Conservation (phyloP, 2,329 filamentous ascomycete species). For the Sclerotinia borealis region DNA sequence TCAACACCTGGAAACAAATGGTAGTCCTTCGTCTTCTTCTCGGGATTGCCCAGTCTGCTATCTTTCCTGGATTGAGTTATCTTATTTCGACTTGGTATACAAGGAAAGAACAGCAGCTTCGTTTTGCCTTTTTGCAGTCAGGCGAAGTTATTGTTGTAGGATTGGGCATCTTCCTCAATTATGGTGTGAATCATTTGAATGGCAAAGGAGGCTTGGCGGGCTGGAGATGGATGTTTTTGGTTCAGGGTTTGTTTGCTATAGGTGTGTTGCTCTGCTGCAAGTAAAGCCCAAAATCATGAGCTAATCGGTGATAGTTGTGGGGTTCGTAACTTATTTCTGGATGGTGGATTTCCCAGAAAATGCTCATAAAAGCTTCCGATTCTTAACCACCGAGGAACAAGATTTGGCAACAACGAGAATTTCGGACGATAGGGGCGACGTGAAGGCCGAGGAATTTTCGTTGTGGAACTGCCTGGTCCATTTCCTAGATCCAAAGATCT, state of each 20-base stretch:
- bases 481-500: slow-evolving; percentile 51
- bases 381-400: slow-evolving; percentile 43
- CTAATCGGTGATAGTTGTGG: slow-evolving; percentile 37
- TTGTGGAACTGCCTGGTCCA: slow-evolving; percentile 47
- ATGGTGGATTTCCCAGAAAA: slow-evolving; percentile 62
- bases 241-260: slow-evolving; percentile 46
- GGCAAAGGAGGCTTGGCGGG: slow-evolving; percentile 47
- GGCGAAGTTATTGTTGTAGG: slow-evolving; percentile 56
- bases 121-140: slow-evolving; percentile 62
- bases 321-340: slow-evolving; percentile 47
- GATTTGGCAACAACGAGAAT: slow-evolving; percentile 48
- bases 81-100: slow-evolving; percentile 38
- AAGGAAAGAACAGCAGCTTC: slow-evolving; percentile 34
- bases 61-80: slow-evolving; percentile 47
- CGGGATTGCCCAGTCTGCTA: slow-evolving; percentile 54
- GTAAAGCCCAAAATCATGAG: not conserved
- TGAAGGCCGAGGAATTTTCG: slow-evolving; percentile 47
- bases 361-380: slow-evolving; percentile 46
- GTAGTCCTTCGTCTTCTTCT: slow-evolving; percentile 60
- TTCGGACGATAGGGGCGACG: slow-evolving; percentile 53
- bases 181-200: slow-evolving; percentile 58
- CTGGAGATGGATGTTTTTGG: slow-evolving; percentile 63
- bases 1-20: slow-evolving; percentile 63
- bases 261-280: slow-evolving; percentile 19
- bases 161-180: slow-evolving; percentile 42